Base-by-base conservation (phyloP, 208 protist genomes). In the Crithidia brevicula region DNA sequence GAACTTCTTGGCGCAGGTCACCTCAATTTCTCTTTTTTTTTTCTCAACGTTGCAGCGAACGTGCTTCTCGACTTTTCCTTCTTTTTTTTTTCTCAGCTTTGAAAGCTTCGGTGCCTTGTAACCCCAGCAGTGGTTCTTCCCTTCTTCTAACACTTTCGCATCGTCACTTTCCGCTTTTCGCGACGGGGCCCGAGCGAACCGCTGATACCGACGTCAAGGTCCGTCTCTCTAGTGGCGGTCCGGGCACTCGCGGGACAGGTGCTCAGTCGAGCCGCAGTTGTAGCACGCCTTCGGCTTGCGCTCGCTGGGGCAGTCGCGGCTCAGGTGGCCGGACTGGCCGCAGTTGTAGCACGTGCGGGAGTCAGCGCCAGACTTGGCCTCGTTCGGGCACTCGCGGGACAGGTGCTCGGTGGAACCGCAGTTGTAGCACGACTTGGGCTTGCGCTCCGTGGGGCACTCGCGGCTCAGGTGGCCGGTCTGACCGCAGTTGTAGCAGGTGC, bases 351-450 rank as follows among this genome's bases (percentile, higher is more conserved):
- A 94, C 20, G 75, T 62, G 43, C 89, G 94, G 69, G 64, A 77
- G 51, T 86, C 77, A 36, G 52, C 78, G 60, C 68, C 75, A 64
- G 33, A 22, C 53, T 67, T 82, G 74, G 73, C 82, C 47, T 74
- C 67, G 25, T 88, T 82, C 47, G 86, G 69, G 80, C 81, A 89
- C 20, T 88, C 80, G 77, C 82, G 79, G 34, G 67, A 77, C 51
- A 87, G 53, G 80, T 96, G 91, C 50, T 89, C 91, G 22, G 85
- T 70, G 63, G 91, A 45, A 36, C 83, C 81, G 72, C 91, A 96
- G 71, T 81, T 80, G 83, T 89, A 86, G 81, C 89, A 93, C 27
- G 70, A 66, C 70, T 78, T 64, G 4, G 63, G 62, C 72, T 74
- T 69, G 67, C 77, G 70, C 62, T 77, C 80, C 33, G 68, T 79